Evolutionary conservation across 2,329 filamentous ascomycete species (phyloP).

Genomic region (Sporothrix protearum): DNA sequence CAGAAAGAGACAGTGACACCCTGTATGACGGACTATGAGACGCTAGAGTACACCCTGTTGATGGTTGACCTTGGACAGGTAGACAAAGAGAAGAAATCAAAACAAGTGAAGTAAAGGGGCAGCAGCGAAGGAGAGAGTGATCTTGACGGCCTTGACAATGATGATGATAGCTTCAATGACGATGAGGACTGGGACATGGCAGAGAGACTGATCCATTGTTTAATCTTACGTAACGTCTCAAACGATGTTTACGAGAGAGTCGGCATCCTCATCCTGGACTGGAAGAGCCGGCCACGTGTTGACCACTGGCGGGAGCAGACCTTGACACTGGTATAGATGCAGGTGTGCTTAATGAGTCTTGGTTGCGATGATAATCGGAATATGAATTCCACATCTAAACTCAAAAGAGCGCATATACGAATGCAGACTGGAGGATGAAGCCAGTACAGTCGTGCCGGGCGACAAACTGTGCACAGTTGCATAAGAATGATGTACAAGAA

Average conservation of each 20-base stretch:
- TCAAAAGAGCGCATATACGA: no score
- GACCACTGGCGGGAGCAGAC: not conserved
- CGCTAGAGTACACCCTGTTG: not conserved
- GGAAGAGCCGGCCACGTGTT: not conserved
- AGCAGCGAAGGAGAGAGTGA: no score
- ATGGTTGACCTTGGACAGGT: not conserved
- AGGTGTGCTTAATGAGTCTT: not conserved
- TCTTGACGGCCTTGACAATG: no score
- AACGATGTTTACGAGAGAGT: not conserved
- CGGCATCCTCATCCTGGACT: not conserved
- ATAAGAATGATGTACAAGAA: no score
- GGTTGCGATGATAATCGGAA: not conserved
- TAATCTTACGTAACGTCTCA: not conserved
- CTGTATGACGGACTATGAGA: not conserved
- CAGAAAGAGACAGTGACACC: not conserved
- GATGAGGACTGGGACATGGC: conserved; percentile 3
- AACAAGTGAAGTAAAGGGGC: no score
- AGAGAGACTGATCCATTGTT: not conserved
- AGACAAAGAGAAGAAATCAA: not conserved
- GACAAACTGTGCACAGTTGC: no score
- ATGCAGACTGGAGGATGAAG: no score
- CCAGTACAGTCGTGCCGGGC: no score
- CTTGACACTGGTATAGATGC: not conserved
- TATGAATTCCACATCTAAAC: not conserved
- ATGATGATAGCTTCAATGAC: not conserved